A percentile compares a stretch with the other conserved stretches of the same genome.
phyloP scores from a whole-genome alignment of 176 grass and related monocot genomes.

The Bolboschoenus planiculmis region DNA sequence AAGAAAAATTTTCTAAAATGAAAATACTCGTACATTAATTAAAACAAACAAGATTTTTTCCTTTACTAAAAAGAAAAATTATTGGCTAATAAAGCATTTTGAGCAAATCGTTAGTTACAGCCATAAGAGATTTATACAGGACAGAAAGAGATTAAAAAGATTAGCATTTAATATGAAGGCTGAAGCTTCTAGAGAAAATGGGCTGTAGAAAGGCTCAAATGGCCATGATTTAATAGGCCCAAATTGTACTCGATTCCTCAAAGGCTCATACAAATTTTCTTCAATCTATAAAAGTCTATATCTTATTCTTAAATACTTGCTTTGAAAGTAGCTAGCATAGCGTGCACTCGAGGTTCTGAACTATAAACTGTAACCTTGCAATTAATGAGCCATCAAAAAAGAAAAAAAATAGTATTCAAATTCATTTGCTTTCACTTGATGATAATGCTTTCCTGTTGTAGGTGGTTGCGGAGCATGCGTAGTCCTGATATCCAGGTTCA shows the following conservation, averaged over 20 bases:
- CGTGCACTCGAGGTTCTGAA: background rate
- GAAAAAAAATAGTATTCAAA: background rate
- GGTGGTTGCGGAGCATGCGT: conserved; percentile 78
- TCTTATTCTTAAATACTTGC: background rate
- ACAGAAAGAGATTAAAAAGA: too few species aligned
- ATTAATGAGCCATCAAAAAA: background rate
- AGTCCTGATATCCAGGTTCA: conserved; percentile 48
- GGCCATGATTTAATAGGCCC: background rate
- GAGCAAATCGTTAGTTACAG: too few species aligned
- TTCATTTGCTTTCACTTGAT: background rate
- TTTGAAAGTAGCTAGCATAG: background rate
- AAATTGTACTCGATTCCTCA: background rate
- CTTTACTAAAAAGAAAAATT: too few species aligned
- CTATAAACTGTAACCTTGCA: background rate
- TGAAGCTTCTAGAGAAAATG: too few species aligned
- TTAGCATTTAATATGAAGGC: too few species aligned
- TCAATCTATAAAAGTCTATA: background rate
- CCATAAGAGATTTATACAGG: too few species aligned
- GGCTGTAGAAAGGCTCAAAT: background rate
- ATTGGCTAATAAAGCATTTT: too few species aligned
- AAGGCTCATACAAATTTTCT: background rate
- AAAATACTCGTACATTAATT: too few species aligned
- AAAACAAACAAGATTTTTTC: too few species aligned
- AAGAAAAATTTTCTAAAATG: too few species aligned
- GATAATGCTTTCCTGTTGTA: background rate